Conservation (phyloP, 1,284 basidiomycete genomes). For the Chondrostereum purpureum region DNA sequence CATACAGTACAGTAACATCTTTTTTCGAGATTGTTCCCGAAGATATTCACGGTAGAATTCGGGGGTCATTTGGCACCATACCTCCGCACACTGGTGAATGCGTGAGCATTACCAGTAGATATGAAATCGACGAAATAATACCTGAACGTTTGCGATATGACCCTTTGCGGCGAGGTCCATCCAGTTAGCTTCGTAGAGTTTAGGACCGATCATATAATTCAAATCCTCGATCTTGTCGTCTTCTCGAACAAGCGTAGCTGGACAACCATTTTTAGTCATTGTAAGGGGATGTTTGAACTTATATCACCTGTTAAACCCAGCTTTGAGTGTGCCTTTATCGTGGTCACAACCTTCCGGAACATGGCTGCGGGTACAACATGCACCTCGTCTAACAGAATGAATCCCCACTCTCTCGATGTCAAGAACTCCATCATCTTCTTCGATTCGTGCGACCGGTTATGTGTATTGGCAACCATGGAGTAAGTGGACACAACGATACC, state of each 20-base stretch:
- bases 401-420: conserved; percentile 91
- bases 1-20: conserved; percentile 98
- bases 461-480: conserved; percentile 97
- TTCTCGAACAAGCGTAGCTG: conserved; percentile 95
- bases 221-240: conserved; percentile 99
- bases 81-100: conserved; percentile 81
- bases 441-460: conserved; percentile 92
- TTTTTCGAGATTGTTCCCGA: conserved; percentile 85
- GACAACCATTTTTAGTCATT: conserved; percentile 4
- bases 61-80: conserved; percentile 99
- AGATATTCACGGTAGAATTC: conserved; percentile 99
- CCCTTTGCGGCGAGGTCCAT: conserved; percentile 99
- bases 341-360: conserved; percentile 93
- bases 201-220: conserved; percentile 99
- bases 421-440: conserved; percentile 99
- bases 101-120: conserved; percentile 7
- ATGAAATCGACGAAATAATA: conserved; percentile 27
- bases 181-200: conserved; percentile 99
- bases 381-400: conserved; percentile 92
- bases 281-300: background rate
- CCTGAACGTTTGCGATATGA: conserved; percentile 98
- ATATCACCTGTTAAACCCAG: conserved; percentile 82
- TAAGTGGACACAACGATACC: conserved; percentile 97
- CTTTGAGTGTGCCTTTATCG: conserved; percentile 97
- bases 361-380: conserved; percentile 97